Evolutionary conservation across 257 asterid species (phyloP), one percentile per base, ranked within the genome.

Genomic region (Solanum habrochaites): DNA sequence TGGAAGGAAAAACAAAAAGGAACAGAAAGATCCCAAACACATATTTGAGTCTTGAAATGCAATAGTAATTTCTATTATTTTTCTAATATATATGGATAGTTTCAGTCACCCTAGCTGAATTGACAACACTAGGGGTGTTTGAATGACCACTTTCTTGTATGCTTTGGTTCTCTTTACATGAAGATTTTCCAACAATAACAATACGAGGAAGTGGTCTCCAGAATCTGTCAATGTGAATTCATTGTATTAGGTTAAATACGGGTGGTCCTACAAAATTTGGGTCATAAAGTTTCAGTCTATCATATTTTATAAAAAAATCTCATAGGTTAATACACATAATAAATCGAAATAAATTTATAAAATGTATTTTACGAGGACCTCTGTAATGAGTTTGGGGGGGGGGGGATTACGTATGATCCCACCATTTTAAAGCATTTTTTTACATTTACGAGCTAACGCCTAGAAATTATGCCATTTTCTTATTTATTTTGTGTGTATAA

Each of bases 91-190:
- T 12, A 62, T 62, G 83, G 83, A 40, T 12, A 23, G n/a, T 40
- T 39, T 74, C 32, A 39, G 82, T 74, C 7, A 8, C 58, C 83
- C 18, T 71, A 16, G 8, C 45, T 42, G 32, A 23, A 75, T 45
- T 12, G 25, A 78, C 15, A 45, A 78, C n/a, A 25, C 14, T 43
- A 14, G 37, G 83, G 40, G 40, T 78, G 64, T 78, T 43, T 43
- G 64, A 78, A 93, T 98, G 29, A 39, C 47, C 27, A 11, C 18
- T 20, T 72, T 37, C 31, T 73, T 20, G 49, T 73, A 20, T 67
- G 39, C 39, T 13, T 67, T 67, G 18, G 25, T 67, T 67, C 73
- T 67, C 73, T 12, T 13, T 67, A 3, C 72, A 66, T 25, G 18
- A 66, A 10, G 32, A 64, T 13, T 67, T 27, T 67, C 6, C 1